Evolutionary conservation across 768 basidiomycete species (phyloP).

Genomic region (Tephrocybe sp.): DNA sequence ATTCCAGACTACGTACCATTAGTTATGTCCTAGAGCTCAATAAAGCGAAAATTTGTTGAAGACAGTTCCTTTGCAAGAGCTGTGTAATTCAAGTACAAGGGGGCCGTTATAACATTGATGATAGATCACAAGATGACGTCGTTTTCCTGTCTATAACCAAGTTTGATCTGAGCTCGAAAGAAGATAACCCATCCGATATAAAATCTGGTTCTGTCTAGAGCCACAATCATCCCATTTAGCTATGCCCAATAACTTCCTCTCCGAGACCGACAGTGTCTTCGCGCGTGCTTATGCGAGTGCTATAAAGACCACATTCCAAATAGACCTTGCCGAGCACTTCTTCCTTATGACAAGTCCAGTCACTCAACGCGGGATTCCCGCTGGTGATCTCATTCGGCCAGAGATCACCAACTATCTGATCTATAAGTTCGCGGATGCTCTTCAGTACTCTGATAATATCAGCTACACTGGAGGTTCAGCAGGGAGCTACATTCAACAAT

Average conservation of each 20-base stretch:
- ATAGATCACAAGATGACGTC: too few relatives aligned
- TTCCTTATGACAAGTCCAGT: constrained; percentile 3
- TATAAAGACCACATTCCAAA: constrained; percentile 1
- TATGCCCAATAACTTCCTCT: neutral
- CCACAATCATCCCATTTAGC: too few relatives aligned
- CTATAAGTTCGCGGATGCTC: constrained; percentile 4
- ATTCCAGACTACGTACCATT: too few relatives aligned
- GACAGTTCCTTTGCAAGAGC: too few relatives aligned
- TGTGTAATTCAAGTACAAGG: too few relatives aligned
- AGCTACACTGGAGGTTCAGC: neutral
- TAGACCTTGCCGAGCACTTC: constrained; percentile 1
- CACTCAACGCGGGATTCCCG: constrained; percentile 2
- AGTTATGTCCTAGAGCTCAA: too few relatives aligned
- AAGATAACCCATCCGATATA: too few relatives aligned
- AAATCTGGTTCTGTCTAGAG: too few relatives aligned
- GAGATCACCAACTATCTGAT: neutral
- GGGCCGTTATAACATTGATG: too few relatives aligned
- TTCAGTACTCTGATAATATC: constrained; percentile 1
- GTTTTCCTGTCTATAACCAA: too few relatives aligned
- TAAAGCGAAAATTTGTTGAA: too few relatives aligned
- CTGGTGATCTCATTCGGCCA: neutral
- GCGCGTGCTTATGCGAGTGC: constrained; percentile 4
- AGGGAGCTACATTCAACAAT: neutral
- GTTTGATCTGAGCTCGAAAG: too few relatives aligned
- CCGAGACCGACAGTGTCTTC: constrained; percentile 2